Evolutionary conservation across 2,329 filamentous ascomycete species (phyloP), one percentile per base, ranked within the genome.

Genomic region (Emericellopsis atlantica): DNA sequence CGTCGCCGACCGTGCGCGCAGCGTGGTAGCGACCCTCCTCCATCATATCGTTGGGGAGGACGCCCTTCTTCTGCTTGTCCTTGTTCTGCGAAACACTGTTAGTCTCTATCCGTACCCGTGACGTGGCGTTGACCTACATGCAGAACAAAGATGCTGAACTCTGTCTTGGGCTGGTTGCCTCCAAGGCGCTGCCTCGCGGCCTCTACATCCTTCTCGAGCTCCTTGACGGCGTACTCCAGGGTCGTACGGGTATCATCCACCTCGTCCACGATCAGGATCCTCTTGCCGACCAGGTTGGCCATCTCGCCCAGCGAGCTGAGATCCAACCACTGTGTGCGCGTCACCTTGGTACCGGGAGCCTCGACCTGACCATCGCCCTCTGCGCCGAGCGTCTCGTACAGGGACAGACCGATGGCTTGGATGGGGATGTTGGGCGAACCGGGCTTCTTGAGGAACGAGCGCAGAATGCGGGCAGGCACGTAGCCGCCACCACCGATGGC

Each of bases 401-500:
- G 81, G 18, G 90, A 96, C 48, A 98, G 82, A 38, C 92, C 92
- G 61, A 98, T 98, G 49, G 92, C 92, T 74, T 98, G 92, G 65
- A 98, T 98, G 51, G 92, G 90, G 56, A 98, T 98, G 70, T 98
- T 98, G 64, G 88, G 80, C 46, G 72, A 76, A 52, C 84, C 86
- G 45, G 85, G 74, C 59, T 79, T 77, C 74, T 94, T 95, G 62
- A 98, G 84, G 73, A 98, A 98, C 16, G 92, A 96, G 48, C 92
- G 86, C 48, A 98, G 77, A 62, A 98, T 98, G 54, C 92, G 85
- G 36, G 92, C 92, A 46, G 92, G 92, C 33, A 98, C 88, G 65
- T 95, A 98, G 55, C 92, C 92, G 54, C 92, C 92, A 49, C 92
- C 92, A 54, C 92, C 92, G 61, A 96, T 96, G 59, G 92, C 92